phyloP scores from a whole-genome alignment of 2,329 filamentous ascomycete genomes.

The Penicillium sp. region DNA sequence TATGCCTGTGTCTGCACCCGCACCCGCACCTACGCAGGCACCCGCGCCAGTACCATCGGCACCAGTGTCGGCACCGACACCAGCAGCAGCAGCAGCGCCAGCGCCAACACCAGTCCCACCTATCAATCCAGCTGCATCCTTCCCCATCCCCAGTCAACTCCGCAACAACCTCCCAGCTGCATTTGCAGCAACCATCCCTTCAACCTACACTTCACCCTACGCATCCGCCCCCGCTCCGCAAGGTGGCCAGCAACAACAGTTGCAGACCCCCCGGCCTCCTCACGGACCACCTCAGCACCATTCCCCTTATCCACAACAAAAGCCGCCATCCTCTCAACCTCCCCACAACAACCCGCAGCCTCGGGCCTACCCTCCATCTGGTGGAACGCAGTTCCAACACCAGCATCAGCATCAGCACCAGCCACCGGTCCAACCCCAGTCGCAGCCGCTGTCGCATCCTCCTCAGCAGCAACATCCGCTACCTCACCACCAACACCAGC shows the following conservation, averaged over 20 bases:
- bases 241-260: slow-evolving; percentile 33
- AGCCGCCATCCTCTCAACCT: slow-evolving; percentile 22
- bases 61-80: slow-evolving; percentile 14
- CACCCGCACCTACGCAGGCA: slow-evolving; percentile 8
- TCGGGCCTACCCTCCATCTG: slow-evolving; percentile 20
- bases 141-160: slow-evolving; percentile 39
- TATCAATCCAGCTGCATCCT: slow-evolving; percentile 28
- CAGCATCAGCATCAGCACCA: slow-evolving; percentile 21
- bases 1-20: slow-evolving; percentile 7
- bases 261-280: slow-evolving; percentile 25
- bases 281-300: slow-evolving; percentile 27
- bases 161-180: slow-evolving; percentile 42
- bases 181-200: slow-evolving; percentile 38
- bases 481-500: slow-evolving; percentile 8
- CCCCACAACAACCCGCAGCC: slow-evolving; percentile 22
- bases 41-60: slow-evolving; percentile 16
- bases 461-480: slow-evolving; percentile 14
- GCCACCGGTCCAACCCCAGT: slow-evolving; percentile 16
- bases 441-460: slow-evolving; percentile 16
- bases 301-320: slow-evolving; percentile 26
- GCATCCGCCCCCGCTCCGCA: slow-evolving; percentile 39
- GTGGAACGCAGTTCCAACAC: slow-evolving; percentile 18
- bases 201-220: slow-evolving; percentile 45
- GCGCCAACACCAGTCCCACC: slow-evolving; percentile 20
- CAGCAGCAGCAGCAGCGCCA: slow-evolving; percentile 17